phyloP scores from a whole-genome alignment of 2,329 filamentous ascomycete species.

The Fusarium lyarnte region DNA sequence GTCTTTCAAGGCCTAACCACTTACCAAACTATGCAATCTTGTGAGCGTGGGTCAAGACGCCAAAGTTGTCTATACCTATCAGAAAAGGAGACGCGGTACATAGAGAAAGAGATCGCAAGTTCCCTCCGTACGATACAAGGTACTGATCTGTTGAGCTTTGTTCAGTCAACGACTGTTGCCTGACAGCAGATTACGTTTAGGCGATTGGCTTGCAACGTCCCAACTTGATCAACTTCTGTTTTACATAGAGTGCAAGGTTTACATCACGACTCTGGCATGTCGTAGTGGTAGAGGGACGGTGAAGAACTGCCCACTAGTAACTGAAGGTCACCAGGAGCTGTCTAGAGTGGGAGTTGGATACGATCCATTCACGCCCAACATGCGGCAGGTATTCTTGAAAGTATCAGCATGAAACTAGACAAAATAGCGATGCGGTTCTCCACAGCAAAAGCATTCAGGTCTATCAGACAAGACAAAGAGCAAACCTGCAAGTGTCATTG shows the following conservation, averaged over 20 bases:
- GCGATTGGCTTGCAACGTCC: too few relatives aligned
- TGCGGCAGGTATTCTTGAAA: background rate
- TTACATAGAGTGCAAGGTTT: background rate
- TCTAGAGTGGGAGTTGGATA: background rate
- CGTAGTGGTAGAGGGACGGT: background rate
- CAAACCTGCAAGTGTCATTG: constrained; percentile 27
- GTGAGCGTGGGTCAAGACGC: too few relatives aligned
- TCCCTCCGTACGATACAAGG: background rate
- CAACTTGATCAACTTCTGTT: background rate
- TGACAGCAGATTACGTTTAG: background rate
- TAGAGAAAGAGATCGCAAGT: too few relatives aligned
- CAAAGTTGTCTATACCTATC: too few relatives aligned
- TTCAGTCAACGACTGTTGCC: background rate
- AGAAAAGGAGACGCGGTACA: too few relatives aligned
- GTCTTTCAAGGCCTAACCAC: too few relatives aligned
- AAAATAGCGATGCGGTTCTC: constrained; percentile 12
- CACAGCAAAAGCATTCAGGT: constrained; percentile 18
- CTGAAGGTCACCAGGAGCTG: background rate
- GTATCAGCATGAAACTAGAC: background rate
- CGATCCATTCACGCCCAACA: background rate
- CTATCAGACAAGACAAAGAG: constrained; percentile 27
- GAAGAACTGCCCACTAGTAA: background rate
- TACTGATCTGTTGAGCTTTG: background rate
- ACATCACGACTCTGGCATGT: background rate
- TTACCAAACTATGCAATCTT: too few relatives aligned